phyloP scores from a whole-genome alignment of 208 protist genomes.

The Crithidia thermophila region DNA sequence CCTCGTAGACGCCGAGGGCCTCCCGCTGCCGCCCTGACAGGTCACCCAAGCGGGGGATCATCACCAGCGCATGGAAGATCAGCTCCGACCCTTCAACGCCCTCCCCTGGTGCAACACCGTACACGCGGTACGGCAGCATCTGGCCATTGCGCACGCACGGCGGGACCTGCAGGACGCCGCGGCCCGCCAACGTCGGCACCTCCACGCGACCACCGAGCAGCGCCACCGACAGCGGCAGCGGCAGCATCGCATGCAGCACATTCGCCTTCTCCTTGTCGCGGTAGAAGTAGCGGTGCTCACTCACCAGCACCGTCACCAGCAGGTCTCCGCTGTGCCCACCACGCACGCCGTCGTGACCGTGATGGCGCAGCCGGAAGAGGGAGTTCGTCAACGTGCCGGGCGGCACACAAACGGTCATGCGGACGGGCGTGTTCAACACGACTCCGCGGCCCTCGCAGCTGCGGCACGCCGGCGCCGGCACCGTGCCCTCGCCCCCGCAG shows the following conservation, averaged over 20 bases:
- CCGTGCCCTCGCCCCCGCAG: conserved; percentile 73
- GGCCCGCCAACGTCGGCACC: conserved; percentile 53
- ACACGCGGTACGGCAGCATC: conserved; percentile 40
- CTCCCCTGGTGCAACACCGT: conserved; percentile 31
- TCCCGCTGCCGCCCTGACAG: conserved; percentile 65
- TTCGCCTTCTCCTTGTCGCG: conserved; percentile 25
- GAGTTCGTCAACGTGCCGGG: conserved; percentile 36
- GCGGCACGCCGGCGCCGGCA: conserved; percentile 62
- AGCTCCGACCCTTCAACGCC: conserved; percentile 1
- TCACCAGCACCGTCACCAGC: conserved; percentile 73
- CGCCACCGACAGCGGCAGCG: conserved; percentile 72
- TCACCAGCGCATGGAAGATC: conserved; percentile 72
- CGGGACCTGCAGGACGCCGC: conserved; percentile 54
- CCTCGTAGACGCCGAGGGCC: conserved; percentile 53
- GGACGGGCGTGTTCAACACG: conserved; percentile 23
- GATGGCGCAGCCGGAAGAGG: conserved; percentile 54
- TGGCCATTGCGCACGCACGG: conserved; percentile 80
- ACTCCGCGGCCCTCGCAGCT: conserved; percentile 69
- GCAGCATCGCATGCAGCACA: conserved; percentile 80
- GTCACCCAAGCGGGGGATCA: conserved; percentile 53
- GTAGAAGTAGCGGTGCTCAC: conserved; percentile 77
- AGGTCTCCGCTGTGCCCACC: conserved; percentile 78
- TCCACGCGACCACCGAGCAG: conserved; percentile 77
- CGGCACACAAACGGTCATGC: conserved; percentile 45
- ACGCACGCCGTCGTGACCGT: conserved; percentile 83